Evolutionary conservation across 768 basidiomycete species (phyloP), one percentile per base, ranked within the genome.

Genomic region (Termitomyces titanicus): DNA sequence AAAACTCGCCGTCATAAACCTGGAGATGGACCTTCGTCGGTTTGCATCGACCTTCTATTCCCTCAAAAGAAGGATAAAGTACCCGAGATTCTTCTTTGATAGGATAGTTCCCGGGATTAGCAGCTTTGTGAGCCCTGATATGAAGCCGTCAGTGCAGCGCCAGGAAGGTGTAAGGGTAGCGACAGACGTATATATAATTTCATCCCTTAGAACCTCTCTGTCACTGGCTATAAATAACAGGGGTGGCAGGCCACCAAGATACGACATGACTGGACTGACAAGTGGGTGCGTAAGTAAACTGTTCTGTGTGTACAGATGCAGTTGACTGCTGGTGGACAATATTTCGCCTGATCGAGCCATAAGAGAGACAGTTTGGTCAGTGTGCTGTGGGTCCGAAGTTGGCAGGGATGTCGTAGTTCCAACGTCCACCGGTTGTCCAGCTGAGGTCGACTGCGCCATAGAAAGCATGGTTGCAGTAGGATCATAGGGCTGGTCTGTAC

Each of bases 231-330:
- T 84, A 60, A 99, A 72, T 24, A 93, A 71, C 44, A 98, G 65
- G 12, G 97, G 97, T 2, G 92, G 92, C 0, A 99, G 70, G 2
- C 95, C 95, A 5, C 96, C 97, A 11, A 99, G 79, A 69, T 93
- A 94, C 0, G 83, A 82, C 59, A 89, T 67, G 8, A 80, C 84
- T 0, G 94, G 88, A 60, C 91, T 94, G 38, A 98, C 82, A 46
- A 94, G 78, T 2, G 94, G 94, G 65, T 95, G 92, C 3, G 64
- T 72, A 2, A 96, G 63, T 58, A 92, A 72, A 53, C 78, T 85
- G 65, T 97, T 98, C 52, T 83, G 85, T 15, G 89, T 77, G 63
- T 97, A 97, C 48, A 97, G 72, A 54, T 98, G 96, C 9, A 98
- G 74, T 70, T 95, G 94, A 39, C 83, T 73, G 43, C 79, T 71